Percentiles rank a stretch among this genome's conserved stretches.
Evolutionary conservation across 768 basidiomycete genomes (phyloP).

Genomic region (Royoungia palumana): DNA sequence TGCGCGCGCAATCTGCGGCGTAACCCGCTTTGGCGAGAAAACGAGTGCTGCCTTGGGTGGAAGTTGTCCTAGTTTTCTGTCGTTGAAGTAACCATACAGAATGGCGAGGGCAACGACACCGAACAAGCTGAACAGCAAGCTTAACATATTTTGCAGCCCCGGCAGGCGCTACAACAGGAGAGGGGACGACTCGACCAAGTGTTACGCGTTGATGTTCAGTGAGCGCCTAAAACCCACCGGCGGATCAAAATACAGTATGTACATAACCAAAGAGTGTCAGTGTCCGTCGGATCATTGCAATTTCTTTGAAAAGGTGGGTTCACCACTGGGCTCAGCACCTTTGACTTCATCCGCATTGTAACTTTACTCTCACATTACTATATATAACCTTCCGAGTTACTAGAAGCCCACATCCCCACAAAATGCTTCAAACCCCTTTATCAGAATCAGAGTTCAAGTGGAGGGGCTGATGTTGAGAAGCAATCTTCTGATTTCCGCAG

Average conservation of each 20-base stretch:
- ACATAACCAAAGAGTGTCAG: too few species aligned
- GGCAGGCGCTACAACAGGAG: not conserved
- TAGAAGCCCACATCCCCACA: too few species aligned
- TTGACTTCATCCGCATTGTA: too few species aligned
- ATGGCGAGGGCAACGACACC: conserved; percentile 4
- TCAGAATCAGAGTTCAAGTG: not conserved
- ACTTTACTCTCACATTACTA: too few species aligned
- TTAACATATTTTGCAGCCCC: conserved; percentile 18
- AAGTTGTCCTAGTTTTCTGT: conserved; percentile 47
- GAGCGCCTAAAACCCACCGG: too few species aligned
- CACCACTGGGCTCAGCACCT: too few species aligned
- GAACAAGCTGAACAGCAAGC: conserved; percentile 6
- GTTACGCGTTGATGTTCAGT: too few species aligned
- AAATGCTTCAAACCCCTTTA: not conserved
- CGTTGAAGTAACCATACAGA: conserved; percentile 51
- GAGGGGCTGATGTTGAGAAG: not conserved
- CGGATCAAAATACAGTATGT: too few species aligned
- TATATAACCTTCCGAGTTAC: too few species aligned
- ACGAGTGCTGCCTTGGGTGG: conserved; percentile 42
- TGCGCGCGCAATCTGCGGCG: conserved; percentile 39
- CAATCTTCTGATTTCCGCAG: not conserved
- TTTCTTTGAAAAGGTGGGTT: too few species aligned
- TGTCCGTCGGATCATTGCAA: too few species aligned
- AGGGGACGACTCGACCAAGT: too few species aligned
- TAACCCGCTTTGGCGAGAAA: conserved; percentile 53